These are phyloP conservation scores for Xylaria hypoxylon DNA, from an alignment of 2,329 filamentous ascomycete genomes.

Conservation along the genomic window DNA sequence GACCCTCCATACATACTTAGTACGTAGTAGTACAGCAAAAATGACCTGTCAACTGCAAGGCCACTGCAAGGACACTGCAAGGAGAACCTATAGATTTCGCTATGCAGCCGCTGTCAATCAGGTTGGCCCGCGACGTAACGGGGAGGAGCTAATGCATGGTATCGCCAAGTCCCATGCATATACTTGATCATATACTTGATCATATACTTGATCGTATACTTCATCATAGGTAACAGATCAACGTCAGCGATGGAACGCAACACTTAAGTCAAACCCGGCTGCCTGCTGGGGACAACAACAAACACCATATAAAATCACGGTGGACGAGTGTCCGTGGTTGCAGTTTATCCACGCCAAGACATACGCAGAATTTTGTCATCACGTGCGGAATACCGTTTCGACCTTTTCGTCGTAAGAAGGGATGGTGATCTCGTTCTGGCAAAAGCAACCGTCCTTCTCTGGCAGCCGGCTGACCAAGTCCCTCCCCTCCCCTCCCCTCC, in stretches of 20 bases:
- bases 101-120: conserved; percentile 32
- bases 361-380: conserved; percentile 13
- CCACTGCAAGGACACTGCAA: no score
- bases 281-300: conserved; percentile 33
- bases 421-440: conserved; percentile 16
- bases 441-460: conserved; percentile 14
- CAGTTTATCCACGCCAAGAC: conserved; percentile 17
- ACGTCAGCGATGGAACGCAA: conserved; percentile 36
- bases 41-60: conserved; percentile 28
- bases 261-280: conserved; percentile 28
- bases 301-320: conserved; percentile 15
- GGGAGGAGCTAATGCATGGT: conserved; percentile 22
- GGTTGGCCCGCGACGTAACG: conserved; percentile 29
- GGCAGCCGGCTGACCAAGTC: conserved; percentile 13
- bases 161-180: conserved; percentile 36
- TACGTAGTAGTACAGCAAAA: no score
- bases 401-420: conserved; percentile 21
- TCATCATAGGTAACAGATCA: conserved; percentile 30
- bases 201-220: no score
- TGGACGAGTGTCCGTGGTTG: conserved; percentile 6
- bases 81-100: conserved; percentile 23
- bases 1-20: conserved; percentile 13
- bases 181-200: conserved; percentile 17
- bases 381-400: conserved; percentile 22
- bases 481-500: no score